Conservation (phyloP, 371 early-diverging fungal genomes). For the Fennellomyces sp. region DNA sequence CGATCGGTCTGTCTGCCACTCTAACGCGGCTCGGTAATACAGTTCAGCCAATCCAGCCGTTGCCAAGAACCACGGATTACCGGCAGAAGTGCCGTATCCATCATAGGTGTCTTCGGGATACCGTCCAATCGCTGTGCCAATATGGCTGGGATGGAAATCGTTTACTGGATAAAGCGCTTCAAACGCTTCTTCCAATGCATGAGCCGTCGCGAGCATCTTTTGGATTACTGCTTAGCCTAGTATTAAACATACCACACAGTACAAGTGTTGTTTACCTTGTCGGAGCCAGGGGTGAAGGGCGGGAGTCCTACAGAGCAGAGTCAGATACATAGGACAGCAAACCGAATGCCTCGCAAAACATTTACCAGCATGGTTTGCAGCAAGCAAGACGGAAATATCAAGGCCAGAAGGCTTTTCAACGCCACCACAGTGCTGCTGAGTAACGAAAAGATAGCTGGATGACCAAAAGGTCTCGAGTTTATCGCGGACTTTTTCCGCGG, state of each 20-base stretch:
- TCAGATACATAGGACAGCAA: no score
- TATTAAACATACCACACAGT: no score
- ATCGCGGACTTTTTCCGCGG: conserved; percentile 25
- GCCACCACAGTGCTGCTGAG: conserved; percentile 39
- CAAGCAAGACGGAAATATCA: conserved; percentile 67
- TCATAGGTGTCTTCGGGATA: conserved; percentile 78
- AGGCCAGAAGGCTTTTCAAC: conserved; percentile 46
- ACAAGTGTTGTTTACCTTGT: conserved; percentile 23
- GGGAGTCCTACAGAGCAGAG: conserved; percentile 19
- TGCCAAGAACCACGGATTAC: conserved; percentile 78
- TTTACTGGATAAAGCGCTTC: conserved; percentile 60
- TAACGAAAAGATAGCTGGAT: conserved; percentile 32
- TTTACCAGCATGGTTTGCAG: conserved; percentile 48
- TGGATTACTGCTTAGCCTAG: conserved; percentile 17
- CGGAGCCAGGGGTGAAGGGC: conserved; percentile 45
- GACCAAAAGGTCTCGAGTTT: conserved; percentile 54
- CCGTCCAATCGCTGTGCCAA: conserved; percentile 66
- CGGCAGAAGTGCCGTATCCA: conserved; percentile 55
- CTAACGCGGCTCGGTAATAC: conserved; percentile 55
- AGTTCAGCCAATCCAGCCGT: conserved; percentile 69
- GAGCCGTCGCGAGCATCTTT: conserved; percentile 55
- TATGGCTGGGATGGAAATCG: conserved; percentile 6
- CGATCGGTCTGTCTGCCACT: conserved; percentile 21
- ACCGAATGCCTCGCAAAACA: not conserved
- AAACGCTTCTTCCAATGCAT: conserved; percentile 45